A percentile compares a stretch with the other conserved stretches of the same genome.
These are phyloP conservation scores for Coriaria nepalensis DNA, from an alignment of 306 rosid species.

Conservation along the genomic window DNA sequence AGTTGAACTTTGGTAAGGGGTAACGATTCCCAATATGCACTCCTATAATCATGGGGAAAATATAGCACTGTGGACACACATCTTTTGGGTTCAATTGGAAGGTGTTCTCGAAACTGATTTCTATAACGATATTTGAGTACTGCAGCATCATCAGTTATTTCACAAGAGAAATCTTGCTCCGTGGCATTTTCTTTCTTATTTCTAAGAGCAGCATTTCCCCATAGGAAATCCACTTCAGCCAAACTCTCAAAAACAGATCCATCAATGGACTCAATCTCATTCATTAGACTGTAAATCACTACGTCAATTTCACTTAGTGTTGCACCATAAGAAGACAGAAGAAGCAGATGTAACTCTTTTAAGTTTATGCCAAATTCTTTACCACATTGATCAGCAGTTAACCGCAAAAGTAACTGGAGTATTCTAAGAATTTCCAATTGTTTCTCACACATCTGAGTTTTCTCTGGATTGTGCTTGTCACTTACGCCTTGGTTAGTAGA, in stretches of 20 bases:
- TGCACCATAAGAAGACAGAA: conserved; percentile 59
- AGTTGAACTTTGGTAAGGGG: conserved; percentile 20
- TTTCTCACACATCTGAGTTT: conserved; percentile 20
- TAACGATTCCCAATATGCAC: conserved; percentile 28
- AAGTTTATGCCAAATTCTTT: conserved; percentile 42
- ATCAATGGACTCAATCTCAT: conserved; percentile 44
- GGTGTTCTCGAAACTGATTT: conserved; percentile 52
- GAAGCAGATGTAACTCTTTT: conserved; percentile 44
- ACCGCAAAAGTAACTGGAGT: conserved; percentile 34
- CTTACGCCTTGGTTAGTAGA: conserved; percentile 22
- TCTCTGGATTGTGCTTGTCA: conserved; percentile 18
- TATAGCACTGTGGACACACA: conserved; percentile 62
- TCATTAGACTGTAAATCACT: conserved; percentile 47
- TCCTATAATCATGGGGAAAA: conserved; percentile 61
- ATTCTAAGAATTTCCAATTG: conserved; percentile 59
- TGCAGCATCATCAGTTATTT: conserved; percentile 34
- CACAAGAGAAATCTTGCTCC: conserved; percentile 21
- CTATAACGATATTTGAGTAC: conserved; percentile 38
- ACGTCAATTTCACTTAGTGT: conserved; percentile 46
- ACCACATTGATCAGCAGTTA: conserved; percentile 23
- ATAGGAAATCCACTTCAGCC: conserved; percentile 27
- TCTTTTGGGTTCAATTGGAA: conserved; percentile 55
- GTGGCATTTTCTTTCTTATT: conserved; percentile 23
- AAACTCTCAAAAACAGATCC: conserved; percentile 21
- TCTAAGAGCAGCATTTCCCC: conserved; percentile 43